Evolutionary conservation across 192 early-diverging fungal species (phyloP).

Genomic region (Mycoemilia scoparia): DNA sequence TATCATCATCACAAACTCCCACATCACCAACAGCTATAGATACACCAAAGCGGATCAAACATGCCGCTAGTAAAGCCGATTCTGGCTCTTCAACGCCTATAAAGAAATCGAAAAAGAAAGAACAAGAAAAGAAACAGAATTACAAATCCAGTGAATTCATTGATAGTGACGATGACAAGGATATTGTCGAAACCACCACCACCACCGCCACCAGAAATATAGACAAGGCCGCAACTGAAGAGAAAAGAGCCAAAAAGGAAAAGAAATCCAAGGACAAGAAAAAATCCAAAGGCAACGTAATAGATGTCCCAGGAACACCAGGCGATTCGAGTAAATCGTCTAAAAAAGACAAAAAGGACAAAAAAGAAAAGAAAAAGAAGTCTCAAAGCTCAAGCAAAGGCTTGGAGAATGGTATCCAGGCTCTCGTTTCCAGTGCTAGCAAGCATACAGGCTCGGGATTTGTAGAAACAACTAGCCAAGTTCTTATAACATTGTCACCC

Average conservation of each 20-base stretch:
- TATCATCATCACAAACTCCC: neutral
- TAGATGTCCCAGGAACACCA: no score
- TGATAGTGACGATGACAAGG: no score
- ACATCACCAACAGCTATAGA: neutral
- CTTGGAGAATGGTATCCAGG: no score
- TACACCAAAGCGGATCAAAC: neutral
- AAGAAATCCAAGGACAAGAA: neutral
- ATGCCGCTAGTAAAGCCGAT: neutral
- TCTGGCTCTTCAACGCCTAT: neutral
- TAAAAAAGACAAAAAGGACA: neutral
- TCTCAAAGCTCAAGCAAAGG: no score
- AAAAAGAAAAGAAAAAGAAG: neutral
- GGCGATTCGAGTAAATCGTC: neutral
- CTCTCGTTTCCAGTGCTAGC: no score
- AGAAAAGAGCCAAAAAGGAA: neutral
- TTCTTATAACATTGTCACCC: slow-evolving; percentile 24
- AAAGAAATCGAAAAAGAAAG: neutral
- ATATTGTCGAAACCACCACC: neutral
- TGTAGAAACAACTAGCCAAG: slow-evolving; percentile 12
- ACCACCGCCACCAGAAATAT: neutral
- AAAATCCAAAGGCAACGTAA: no score
- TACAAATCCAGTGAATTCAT: neutral
- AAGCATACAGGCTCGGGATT: no score
- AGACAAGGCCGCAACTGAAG: neutral
- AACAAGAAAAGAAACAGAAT: neutral